Conservation (phyloP, 1,284 basidiomycete species). For the Sanguinoderma infundibulare region DNA sequence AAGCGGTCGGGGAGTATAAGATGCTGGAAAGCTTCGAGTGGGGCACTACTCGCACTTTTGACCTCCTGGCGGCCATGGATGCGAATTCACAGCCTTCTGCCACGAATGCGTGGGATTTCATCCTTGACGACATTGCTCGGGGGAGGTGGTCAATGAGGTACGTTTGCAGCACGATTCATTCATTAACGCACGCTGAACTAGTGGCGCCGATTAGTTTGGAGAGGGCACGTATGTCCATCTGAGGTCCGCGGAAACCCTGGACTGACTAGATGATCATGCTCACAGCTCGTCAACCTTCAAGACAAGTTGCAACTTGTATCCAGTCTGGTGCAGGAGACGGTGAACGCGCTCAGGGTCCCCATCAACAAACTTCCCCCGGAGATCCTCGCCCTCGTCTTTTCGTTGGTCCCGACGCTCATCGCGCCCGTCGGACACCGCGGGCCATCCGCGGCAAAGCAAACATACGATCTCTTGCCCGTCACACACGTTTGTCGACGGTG, state of each 20-base stretch:
- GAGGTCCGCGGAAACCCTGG: not conserved
- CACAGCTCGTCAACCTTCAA: conserved; percentile 13
- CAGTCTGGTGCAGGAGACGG: conserved; percentile 14
- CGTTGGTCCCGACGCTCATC: conserved; percentile 6
- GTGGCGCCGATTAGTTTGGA: not conserved
- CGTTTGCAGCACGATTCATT: not conserved
- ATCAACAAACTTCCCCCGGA: conserved; percentile 18
- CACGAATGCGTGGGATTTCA: not conserved
- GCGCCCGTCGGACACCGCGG: not conserved
- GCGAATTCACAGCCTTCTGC: not conserved
- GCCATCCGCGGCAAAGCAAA: conserved; percentile 2
- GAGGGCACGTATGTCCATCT: not conserved
- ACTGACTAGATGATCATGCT: not conserved
- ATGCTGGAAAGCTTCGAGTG: not conserved
- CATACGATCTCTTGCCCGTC: conserved; percentile 20
- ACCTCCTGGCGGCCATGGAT: not conserved
- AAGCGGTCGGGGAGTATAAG: conserved; percentile 5
- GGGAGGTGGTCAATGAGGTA: conserved; percentile 10
- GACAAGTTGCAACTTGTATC: conserved; percentile 1
- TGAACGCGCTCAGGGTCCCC: conserved; percentile 10
- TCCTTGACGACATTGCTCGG: not conserved
- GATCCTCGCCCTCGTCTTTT: conserved; percentile 18
- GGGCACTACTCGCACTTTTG: not conserved
- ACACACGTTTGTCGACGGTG: conserved; percentile 24
- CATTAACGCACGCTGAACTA: not conserved